Evolutionary conservation across 805 yeast genomes (phyloP), one percentile per base, ranked within the genome.

Genomic region (Myxozyma melibiosi): DNA sequence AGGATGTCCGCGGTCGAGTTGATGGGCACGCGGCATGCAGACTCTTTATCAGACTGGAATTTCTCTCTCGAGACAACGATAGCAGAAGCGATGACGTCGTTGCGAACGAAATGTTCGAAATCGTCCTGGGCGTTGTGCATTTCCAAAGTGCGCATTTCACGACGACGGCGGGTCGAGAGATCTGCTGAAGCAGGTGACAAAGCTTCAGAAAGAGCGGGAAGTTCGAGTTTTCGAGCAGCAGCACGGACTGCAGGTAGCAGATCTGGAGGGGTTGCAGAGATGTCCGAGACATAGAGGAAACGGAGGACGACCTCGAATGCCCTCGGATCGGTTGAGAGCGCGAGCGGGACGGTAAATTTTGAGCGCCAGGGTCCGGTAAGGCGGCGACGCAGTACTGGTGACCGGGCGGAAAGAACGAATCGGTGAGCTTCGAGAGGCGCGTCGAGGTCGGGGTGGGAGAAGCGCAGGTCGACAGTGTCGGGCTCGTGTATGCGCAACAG

Each of bases 181-280:
- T 72, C 67, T 22, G 65, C 66, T 6, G 66, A 63, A 5, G 73
- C 65, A 22, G 70, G 65, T 2, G 70, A 68, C 2, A 77, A 57
- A 28, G 74, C 73, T 2, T 70, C 73, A 0, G 70, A 65, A 38
- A 83, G 70, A 9, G 75, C 78, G 1, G 63, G 44, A 24, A 81
- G 61, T 14, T 69, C 65, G 38, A 77, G 68, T 34, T 68, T 65
- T 1, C 62, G 63, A 0, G 82, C 77, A 8, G 65, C 51, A 11
- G 61, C 55, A 16, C 81, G 58, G 1, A 59, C 44, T 3, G 58
- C 61, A 25, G 61, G 35, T 6, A 51, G 25, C 55, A 51, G 56
- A 2, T 44, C 24, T 4, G 42, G 22, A 3, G 40, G 38, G 71
- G 76, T 52, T 73, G 69, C 53, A 70, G 68, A 57, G 69, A 78